Evolutionary conservation across 176 grass and related monocot genomes (phyloP), one percentile per base, ranked within the genome.

Genomic region (Carex myosuroides): DNA sequence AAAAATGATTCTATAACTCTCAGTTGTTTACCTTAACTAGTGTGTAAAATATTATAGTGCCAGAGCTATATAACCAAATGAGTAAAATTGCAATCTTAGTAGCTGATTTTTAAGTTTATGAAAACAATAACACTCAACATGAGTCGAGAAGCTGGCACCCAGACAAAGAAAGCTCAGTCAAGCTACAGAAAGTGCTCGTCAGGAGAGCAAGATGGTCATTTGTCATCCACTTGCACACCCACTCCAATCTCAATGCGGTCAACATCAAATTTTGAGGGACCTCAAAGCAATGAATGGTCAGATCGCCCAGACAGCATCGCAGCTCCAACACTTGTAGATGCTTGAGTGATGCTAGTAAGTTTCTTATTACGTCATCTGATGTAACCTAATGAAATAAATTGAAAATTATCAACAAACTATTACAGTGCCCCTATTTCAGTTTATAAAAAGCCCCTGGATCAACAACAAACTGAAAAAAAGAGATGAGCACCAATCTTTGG

Each of bases 171-270:
- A 97, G 80, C 84, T 97, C 89, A 87, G 90, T 70, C 60, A 97
- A 65, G 79, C 87, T 85, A 75, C 77, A 44, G 52, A 83, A 97
- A 71, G 85, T 92, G 57, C 85, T 41, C 60, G 74, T 85, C 64
- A 97, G 91, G 66, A 90, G 55, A 66, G 26, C 64, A 83, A 97
- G 81, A 56, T 94, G 91, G 77, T 86, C 59, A 46, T 97, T 92
- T 90, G 94, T 94, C 69, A 97, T 90, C 91, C 94, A 92, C 80
- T 85, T 87, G 83, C 88, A 74, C 70, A 94, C 89, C 91, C 94
- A 90, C 62, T 90, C 88, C 33, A 97, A 88, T 78, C 72, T 79
- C 57, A 97, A 87, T 79, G 52, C 86, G 13, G 57, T 62, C 48
- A 76, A 55, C 11, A 54, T 55, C 22, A 48, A 76, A 76, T 76